Base-by-base conservation (phyloP, 2,329 filamentous ascomycete species). In the Rhexocercosporidium sp. region DNA sequence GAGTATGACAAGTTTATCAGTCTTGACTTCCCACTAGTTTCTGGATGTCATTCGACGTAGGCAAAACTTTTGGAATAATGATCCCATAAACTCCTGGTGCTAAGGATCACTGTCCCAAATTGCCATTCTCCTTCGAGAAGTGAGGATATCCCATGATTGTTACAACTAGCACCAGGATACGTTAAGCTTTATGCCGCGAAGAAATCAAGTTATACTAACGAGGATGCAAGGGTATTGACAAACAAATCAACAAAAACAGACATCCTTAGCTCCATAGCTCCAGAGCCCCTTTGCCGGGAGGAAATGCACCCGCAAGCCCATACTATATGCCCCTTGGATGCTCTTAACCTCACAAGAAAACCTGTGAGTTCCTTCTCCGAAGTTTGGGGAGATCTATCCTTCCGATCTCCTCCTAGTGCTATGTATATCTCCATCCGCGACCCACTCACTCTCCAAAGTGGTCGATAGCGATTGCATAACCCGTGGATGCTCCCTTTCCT, bases 191-290 rank as follows among this genome's bases (percentile, higher is more conserved):
- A 37, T 37, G 34, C 34, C 34, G 34, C 12, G 20, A 22, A 51
- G 25, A 51, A 27, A 51, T 53, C 31, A 31, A 18, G 1, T 18
- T 27, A 57, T 57, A 16, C n/a, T 41, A 41, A 41, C 14, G 25
- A 57, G 20, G 20, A 25, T 41, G 54, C 34, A 12, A 57, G 34
- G 54, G 54, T 57, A 57, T 57, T 25, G 27, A 57, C 22, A 39
- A 18, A 41, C 31, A 41, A 8, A 41, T 7, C 27, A 53, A 25
- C 7, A 31, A 37, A 7, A 5, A 37, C 9, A 37, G 12, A 37
- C 34, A 11, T 11, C 3, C 34, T n/a, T n/a, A n/a, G n/a, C n/a
- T n/a, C 49, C 12, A 9, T 53, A 18, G 25, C 49, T n/a, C 25
- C 14, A 11, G 14, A 44, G n/a, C 39, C n/a, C 39, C 29, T 5